Conservation (phyloP, 192 early-diverging fungal genomes). For the Umbelopsis ramanniana region DNA sequence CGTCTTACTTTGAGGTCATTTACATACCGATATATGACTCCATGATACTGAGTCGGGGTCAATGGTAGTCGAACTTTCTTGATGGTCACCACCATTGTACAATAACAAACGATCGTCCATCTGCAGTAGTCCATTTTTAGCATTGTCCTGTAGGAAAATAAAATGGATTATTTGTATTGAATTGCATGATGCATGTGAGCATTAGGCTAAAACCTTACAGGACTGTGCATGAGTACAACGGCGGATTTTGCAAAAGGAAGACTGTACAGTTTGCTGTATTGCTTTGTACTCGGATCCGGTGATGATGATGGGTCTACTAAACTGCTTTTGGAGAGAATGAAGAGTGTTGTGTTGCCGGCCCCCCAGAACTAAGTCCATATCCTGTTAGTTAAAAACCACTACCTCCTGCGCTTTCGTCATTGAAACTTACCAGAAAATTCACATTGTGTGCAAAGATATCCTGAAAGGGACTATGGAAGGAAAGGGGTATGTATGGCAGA, state of each 20-base stretch:
- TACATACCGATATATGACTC: constrained; percentile 67
- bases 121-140: constrained; percentile 59
- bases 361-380: constrained; percentile 69
- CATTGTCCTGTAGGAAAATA: constrained; percentile 53
- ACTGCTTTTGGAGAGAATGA: constrained; percentile 54
- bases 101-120: constrained; percentile 70
- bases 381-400: not conserved
- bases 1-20: not conserved
- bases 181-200: not conserved
- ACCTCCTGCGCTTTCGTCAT: not conserved
- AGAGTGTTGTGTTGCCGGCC: constrained; percentile 65
- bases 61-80: constrained; percentile 63
- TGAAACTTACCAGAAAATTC: constrained; percentile 53
- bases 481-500: not conserved
- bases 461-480: constrained; percentile 24
- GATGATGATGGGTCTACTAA: not conserved
- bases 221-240: constrained; percentile 44
- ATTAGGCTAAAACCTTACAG: constrained; percentile 31
- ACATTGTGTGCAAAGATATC: constrained; percentile 67
- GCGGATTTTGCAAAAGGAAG: constrained; percentile 63
- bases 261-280: constrained; percentile 45
- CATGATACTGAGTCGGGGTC: constrained; percentile 74
- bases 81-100: constrained; percentile 66
- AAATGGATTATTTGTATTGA: not conserved
- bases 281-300: not conserved